A percentile compares a stretch with the other conserved stretches of the same genome.
phyloP scores from a whole-genome alignment of 2,329 filamentous ascomycete species.

The Karstenula rhodostoma region DNA sequence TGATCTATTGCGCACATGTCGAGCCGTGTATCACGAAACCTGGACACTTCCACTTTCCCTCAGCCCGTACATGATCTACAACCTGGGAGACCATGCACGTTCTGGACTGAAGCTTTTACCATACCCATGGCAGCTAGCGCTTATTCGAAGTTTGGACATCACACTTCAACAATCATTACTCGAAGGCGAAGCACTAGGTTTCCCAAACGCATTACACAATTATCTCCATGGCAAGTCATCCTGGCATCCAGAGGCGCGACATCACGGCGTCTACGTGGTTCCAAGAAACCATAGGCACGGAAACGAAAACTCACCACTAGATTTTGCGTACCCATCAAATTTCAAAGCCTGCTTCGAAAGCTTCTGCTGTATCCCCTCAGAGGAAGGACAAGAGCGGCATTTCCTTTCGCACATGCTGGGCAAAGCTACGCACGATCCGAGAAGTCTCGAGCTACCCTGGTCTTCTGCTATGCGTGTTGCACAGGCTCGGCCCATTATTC shows the following conservation, averaged over 20 bases:
- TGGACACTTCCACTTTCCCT: constrained; percentile 1
- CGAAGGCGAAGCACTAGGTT: constrained; percentile 10
- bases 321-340: neutral
- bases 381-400: neutral
- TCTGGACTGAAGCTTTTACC: neutral
- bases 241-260: constrained; percentile 17
- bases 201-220: neutral
- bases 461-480: constrained; percentile 18
- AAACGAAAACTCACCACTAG: neutral
- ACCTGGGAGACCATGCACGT: neutral
- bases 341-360: constrained; percentile 9
- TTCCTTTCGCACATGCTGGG: constrained; percentile 4
- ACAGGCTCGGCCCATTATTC: constrained; percentile 21
- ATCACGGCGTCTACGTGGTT: constrained; percentile 20
- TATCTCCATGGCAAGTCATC: constrained; percentile 4
- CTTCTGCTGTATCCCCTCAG: constrained; percentile 17
- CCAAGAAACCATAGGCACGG: constrained; percentile 12
- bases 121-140: constrained; percentile 27
- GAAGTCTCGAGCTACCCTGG: constrained; percentile 5
- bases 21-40: neutral
- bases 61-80: neutral
- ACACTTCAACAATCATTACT: constrained; percentile 23
- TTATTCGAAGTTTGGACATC: constrained; percentile 27
- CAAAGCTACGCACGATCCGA: neutral
- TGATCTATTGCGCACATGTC: constrained; percentile 1